A percentile compares a stretch with the other conserved stretches of the same genome.
Conservation (phyloP, 2,329 filamentous ascomycete genomes). For the Alternaria arborescens region DNA sequence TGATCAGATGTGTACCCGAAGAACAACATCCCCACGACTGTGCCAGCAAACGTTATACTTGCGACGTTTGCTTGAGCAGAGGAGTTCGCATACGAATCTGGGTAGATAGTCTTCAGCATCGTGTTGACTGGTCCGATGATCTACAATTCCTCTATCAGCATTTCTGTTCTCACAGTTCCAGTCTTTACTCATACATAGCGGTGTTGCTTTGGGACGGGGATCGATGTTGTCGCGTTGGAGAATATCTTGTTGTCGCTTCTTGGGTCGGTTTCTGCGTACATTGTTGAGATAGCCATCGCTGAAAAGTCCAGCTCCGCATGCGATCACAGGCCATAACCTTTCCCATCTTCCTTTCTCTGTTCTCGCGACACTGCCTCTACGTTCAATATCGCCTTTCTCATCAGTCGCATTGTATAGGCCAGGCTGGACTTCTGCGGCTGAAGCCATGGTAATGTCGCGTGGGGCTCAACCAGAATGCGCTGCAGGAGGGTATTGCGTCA, state of each 20-base stretch:
- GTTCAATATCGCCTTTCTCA: constrained; percentile 26
- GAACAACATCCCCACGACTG: constrained; percentile 79
- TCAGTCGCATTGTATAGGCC: constrained; percentile 3
- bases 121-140: constrained; percentile 90
- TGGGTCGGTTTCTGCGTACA: constrained; percentile 55
- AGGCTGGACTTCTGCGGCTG: constrained; percentile 12
- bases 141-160: constrained; percentile 51
- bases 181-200: background rate
- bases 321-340: constrained; percentile 76
- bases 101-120: constrained; percentile 74
- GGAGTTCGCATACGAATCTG: constrained; percentile 72
- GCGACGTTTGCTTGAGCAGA: constrained; percentile 76
- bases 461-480: background rate
- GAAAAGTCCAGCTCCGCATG: constrained; percentile 89
- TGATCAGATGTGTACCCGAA: constrained; percentile 86
- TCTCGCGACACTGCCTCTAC: constrained; percentile 37
- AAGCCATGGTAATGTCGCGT: constrained; percentile 22
- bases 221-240: constrained; percentile 13
- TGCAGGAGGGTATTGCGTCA: background rate
- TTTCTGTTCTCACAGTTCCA: background rate
- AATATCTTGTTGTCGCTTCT: constrained; percentile 11
- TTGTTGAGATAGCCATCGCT: constrained; percentile 93
- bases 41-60: constrained; percentile 86
- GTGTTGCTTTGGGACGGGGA: constrained; percentile 8
- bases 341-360: constrained; percentile 50